Conservation (phyloP, 371 early-diverging fungal genomes). For the Lichtheimia ramosa region DNA sequence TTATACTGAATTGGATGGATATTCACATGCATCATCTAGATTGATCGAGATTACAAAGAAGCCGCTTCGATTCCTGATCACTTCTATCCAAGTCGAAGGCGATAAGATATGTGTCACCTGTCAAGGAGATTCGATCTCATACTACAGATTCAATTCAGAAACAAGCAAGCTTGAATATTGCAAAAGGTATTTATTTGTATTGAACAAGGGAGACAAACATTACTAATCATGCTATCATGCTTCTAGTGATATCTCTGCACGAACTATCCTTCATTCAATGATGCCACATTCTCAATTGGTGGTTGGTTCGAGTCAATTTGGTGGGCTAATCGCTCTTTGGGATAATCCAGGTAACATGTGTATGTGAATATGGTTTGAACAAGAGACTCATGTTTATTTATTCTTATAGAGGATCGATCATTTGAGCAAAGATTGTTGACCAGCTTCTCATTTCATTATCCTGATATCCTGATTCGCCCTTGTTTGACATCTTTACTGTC, state of each 20-base stretch:
- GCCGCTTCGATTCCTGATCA: conserved; percentile 29
- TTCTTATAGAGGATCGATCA: conserved; percentile 15
- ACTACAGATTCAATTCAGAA: conserved; percentile 25
- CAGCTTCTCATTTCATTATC: conserved; percentile 33
- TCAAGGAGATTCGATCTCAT: conserved; percentile 36
- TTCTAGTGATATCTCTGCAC: conserved; percentile 28
- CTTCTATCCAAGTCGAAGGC: conserved; percentile 29
- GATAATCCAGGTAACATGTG: conserved; percentile 20
- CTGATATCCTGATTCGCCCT: conserved; percentile 33
- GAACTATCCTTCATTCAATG: conserved; percentile 28
- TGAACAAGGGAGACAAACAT: background rate
- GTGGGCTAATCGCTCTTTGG: conserved; percentile 31
- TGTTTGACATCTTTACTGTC: conserved; percentile 19
- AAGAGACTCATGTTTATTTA: background rate
- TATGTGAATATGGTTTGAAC: no score
- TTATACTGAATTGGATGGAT: no score
- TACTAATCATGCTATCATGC: background rate
- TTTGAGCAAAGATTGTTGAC: conserved; percentile 25
- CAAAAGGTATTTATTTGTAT: conserved; percentile 29
- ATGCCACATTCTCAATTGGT: conserved; percentile 23
- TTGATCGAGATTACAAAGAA: conserved; percentile 30
- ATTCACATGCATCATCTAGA: conserved; percentile 4
- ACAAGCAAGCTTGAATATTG: conserved; percentile 20
- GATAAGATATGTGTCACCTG: conserved; percentile 36
- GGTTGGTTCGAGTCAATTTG: conserved; percentile 26